Conservation (phyloP, 768 basidiomycete genomes). For the Termitomyces sp. region DNA sequence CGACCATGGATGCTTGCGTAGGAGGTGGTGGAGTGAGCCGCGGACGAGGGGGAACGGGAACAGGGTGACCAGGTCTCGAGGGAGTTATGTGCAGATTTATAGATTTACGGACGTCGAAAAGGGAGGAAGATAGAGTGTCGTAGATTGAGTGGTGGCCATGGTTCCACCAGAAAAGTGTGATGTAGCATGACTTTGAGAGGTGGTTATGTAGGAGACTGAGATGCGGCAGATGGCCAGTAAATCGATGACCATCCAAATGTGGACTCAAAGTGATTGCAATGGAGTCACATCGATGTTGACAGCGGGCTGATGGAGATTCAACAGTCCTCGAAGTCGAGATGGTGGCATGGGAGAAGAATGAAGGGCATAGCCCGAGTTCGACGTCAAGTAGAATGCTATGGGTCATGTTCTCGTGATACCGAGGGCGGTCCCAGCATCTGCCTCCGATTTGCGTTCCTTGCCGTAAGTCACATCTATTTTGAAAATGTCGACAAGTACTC, state of each 20-base stretch:
- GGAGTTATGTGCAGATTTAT: slow-evolving; percentile 56
- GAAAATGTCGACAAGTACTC: no score
- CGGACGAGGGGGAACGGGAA: slow-evolving; percentile 8
- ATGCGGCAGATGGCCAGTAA: slow-evolving; percentile 4
- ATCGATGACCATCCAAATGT: no score
- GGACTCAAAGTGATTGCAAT: slow-evolving; percentile 21
- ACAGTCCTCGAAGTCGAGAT: no score
- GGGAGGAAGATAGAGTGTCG: slow-evolving; percentile 76
- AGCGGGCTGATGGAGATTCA: no score
- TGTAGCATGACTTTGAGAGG: slow-evolving; percentile 37
- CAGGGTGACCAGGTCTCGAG: slow-evolving; percentile 33
- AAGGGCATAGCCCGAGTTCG: no score
- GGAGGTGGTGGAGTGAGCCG: slow-evolving; percentile 9
- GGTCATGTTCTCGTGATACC: no score
- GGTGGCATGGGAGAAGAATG: no score
- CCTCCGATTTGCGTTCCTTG: no score
- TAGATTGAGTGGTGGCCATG: slow-evolving; percentile 33
- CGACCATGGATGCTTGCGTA: slow-evolving; percentile 18
- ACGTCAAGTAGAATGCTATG: no score
- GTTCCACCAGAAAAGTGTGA: slow-evolving; percentile 41
- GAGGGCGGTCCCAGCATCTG: no score
- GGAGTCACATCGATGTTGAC: no score
- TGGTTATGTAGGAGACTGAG: slow-evolving; percentile 6
- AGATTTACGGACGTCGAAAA: slow-evolving; percentile 62
- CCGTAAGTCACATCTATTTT: no score